A percentile compares a stretch with the other conserved stretches of the same genome.
Evolutionary conservation across 331 rosid genomes (phyloP).

Genomic region (Malus hybrid): DNA sequence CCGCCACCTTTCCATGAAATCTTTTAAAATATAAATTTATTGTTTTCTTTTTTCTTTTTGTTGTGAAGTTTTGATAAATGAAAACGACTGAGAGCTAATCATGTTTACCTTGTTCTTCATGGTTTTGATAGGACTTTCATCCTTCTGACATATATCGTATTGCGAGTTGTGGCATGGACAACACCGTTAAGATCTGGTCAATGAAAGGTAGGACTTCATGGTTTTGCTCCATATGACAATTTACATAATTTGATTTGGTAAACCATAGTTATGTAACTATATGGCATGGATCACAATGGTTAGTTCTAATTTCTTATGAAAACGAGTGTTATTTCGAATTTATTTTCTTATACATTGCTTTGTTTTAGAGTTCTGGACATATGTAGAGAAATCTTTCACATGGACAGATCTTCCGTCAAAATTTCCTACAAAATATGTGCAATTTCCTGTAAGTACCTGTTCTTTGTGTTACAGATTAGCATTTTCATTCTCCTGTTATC

Average conservation of each 20-base stretch:
- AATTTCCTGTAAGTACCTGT: conserved; percentile 70
- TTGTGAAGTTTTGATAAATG: background rate
- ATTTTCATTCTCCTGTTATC: background rate
- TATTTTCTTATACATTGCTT: conserved; percentile 3
- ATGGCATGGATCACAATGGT: background rate
- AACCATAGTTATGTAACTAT: background rate
- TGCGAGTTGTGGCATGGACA: conserved; percentile 98
- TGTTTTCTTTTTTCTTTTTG: background rate
- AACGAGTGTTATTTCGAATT: background rate
- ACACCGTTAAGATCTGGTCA: conserved; percentile 93
- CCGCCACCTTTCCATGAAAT: background rate
- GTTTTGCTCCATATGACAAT: background rate
- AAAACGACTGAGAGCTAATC: conserved; percentile 4
- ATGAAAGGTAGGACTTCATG: conserved; percentile 62
- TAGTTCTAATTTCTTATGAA: too few relatives aligned
- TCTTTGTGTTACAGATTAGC: conserved; percentile 7
- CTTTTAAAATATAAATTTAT: background rate
- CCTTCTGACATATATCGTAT: conserved; percentile 79
- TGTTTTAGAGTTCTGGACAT: conserved; percentile 82
- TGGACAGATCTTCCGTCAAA: conserved; percentile 97
- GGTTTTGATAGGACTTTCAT: conserved; percentile 67
- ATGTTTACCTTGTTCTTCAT: conserved; percentile 11
- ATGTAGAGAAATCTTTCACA: conserved; percentile 85
- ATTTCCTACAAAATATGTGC: conserved; percentile 95
- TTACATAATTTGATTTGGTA: background rate